Percentiles rank a stretch among this genome's conserved stretches.
These are phyloP conservation scores for Hemileccinum impolitum DNA, from an alignment of 768 basidiomycete genomes.

Conservation along the genomic window DNA sequence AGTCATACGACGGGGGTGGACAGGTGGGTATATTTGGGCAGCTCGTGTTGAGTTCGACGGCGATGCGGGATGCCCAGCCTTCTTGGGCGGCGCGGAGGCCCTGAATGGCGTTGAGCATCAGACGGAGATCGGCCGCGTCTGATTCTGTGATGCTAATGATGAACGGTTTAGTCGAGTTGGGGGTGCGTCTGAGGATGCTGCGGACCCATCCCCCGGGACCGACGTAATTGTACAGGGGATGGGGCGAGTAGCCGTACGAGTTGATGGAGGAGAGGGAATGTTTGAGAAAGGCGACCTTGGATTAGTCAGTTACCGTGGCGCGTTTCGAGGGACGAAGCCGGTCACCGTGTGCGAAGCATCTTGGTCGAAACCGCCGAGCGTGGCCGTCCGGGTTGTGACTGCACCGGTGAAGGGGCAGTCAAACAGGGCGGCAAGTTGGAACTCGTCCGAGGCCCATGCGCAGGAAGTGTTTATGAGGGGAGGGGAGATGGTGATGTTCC, in stretches of 20 bases:
- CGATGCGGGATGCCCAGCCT: constrained; percentile 46
- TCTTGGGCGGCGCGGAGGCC: constrained; percentile 41
- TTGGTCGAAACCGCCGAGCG: constrained; percentile 67
- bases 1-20: constrained; percentile 66
- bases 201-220: constrained; percentile 46
- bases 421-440: constrained; percentile 65
- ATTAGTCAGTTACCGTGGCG: constrained; percentile 2
- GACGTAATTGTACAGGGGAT: constrained; percentile 64
- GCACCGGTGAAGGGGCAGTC: constrained; percentile 68
- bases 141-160: constrained; percentile 79
- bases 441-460: constrained; percentile 71
- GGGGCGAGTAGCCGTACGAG: constrained; percentile 85
- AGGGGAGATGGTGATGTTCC: constrained; percentile 54
- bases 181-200: constrained; percentile 36
- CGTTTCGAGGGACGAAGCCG: neutral
- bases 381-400: constrained; percentile 78
- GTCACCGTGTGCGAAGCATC: constrained; percentile 56
- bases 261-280: constrained; percentile 63
- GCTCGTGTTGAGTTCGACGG: constrained; percentile 78
- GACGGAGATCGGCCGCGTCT: constrained; percentile 43
- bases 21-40: constrained; percentile 72
- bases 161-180: constrained; percentile 53
- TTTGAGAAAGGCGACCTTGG: constrained; percentile 60
- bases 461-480: constrained; percentile 77
- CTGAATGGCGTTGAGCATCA: constrained; percentile 62